Evolutionary conservation across 1,284 basidiomycete genomes (phyloP), one percentile per base, ranked within the genome.

Genomic region (Ganoderma sinense): DNA sequence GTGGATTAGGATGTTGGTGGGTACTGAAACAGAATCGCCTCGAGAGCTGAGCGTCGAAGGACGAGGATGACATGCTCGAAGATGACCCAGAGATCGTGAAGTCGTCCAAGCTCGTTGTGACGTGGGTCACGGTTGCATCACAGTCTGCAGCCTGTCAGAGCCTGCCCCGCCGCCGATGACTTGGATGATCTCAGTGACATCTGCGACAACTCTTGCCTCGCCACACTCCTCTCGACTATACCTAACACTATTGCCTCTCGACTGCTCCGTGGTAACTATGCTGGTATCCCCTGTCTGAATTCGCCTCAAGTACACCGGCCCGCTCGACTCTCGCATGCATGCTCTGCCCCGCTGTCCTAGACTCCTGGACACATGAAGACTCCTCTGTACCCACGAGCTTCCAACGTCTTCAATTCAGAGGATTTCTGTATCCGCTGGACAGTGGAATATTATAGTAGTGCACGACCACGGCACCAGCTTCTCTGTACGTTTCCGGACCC

Each of bases 241-340:
- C 91, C 91, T n/a, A 93, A 92, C 80, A 93, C 92, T 16, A 93
- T 94, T 72, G 87, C 91, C 10, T 80, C 94, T 92, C 91, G 79
- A 72, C 90, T 86, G 36, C 48, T 63, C 33, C n/a, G 23, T 4
- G 43, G 16, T 41, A 43, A 20, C 16, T 56, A 16, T 60, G 4
- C 51, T 94, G 92, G 16, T 94, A 94, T 73, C 94, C 94, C 0
- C 85, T 95, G 20, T 94, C 94, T 45, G 94, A 95, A 78, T 95
- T 94, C 78, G 95, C 94, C 14, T 95, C 82, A 95, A 94, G 88
- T 88, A 36, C 14, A 81, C 41, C n/a, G 58, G 36, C 31, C 7
- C 14, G 39, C n/a, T 43, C 48, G 23, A 45, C 39, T 62, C n/a
- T n/a, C n/a, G n/a, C n/a, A n/a, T n/a, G n/a, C n/a, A n/a, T n/a